phyloP scores from a whole-genome alignment of 202 grass and related monocot species.

The Sporobolus alterniflorus region DNA sequence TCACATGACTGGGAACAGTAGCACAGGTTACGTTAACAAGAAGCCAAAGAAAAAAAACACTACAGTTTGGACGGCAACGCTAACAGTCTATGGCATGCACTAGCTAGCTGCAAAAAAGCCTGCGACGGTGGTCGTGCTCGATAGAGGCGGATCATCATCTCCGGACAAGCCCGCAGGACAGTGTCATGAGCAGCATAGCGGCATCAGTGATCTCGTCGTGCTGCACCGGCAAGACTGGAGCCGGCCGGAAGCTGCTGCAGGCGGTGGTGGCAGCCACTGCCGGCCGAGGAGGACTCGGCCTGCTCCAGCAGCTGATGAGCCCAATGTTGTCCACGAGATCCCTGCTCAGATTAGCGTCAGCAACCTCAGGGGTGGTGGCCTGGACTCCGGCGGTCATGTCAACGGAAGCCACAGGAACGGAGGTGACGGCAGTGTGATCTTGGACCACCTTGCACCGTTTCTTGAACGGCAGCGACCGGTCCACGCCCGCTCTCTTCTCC shows the following conservation, averaged over 20 bases:
- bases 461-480: constrained; percentile 89
- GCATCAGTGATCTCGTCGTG: constrained; percentile 93
- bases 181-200: constrained; percentile 86
- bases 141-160: constrained; percentile 37
- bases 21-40: constrained; percentile 44
- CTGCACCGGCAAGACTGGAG: constrained; percentile 44
- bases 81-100: constrained; percentile 36
- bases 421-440: constrained; percentile 3
- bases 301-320: constrained; percentile 64
- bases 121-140: constrained; percentile 15
- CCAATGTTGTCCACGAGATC: constrained; percentile 47
- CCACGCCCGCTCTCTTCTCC: constrained; percentile 57
- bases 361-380: constrained; percentile 8
- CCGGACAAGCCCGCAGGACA: constrained; percentile 79
- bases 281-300: not conserved
- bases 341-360: not conserved
- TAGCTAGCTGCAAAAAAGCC: constrained; percentile 45
- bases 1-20: constrained; percentile 49
- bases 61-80: constrained; percentile 15
- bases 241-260: constrained; percentile 45
- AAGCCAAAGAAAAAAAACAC: constrained; percentile 43
- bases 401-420: not conserved
- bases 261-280: not conserved
- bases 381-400: not conserved
- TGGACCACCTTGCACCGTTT: constrained; percentile 81